These are phyloP conservation scores for Solanum commersonii DNA, from an alignment of 257 asterid species.

Conservation along the genomic window DNA sequence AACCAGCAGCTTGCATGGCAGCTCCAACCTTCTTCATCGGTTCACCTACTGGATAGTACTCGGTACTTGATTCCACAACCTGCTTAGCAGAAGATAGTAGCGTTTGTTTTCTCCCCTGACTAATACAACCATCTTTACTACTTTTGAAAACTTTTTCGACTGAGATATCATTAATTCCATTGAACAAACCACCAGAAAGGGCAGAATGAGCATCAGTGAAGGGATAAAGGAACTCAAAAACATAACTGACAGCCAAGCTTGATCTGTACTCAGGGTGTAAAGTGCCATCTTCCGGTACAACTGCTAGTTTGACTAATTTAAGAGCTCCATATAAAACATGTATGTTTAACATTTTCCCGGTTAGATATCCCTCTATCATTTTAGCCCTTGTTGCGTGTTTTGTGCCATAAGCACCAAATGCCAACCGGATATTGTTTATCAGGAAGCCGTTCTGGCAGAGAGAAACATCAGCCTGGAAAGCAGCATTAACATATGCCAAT, in stretches of 20 bases:
- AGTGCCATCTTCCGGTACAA: not conserved
- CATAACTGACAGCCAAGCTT: not conserved
- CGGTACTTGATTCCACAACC: not conserved
- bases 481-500: not conserved
- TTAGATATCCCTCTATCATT: not conserved
- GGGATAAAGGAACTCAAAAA: not conserved
- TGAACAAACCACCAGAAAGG: not conserved
- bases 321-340: not conserved
- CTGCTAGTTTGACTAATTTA: not conserved
- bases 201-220: not conserved
- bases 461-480: not conserved
- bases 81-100: not conserved
- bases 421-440: not conserved
- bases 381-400: not conserved
- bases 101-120: not conserved
- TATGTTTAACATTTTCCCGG: not conserved
- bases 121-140: not conserved
- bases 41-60: not conserved
- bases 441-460: not conserved
- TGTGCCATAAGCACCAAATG: not conserved
- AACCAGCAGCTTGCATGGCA: not conserved
- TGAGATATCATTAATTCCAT: not conserved
- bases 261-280: not conserved
- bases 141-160: not conserved
- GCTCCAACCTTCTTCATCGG: not conserved